Evolutionary conservation across 176 grass and related monocot species (phyloP), one percentile per base, ranked within the genome.

Genomic region (Triticum turgidum): DNA sequence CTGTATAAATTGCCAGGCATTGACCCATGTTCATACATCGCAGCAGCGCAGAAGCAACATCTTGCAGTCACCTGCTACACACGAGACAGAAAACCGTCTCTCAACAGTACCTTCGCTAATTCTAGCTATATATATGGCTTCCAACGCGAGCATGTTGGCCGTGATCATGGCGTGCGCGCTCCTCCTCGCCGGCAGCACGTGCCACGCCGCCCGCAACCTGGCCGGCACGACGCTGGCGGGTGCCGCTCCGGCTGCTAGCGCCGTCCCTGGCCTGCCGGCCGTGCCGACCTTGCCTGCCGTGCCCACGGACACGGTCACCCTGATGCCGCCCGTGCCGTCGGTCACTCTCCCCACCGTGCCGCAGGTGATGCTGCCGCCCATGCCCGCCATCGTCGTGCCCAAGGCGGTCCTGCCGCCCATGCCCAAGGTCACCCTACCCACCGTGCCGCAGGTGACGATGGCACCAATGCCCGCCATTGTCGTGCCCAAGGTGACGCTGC

Each of bases 151-250:
- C 59, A 15, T 84, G 25, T 24, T 76, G 39, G 71, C 59, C 59
- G n/a, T 76, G 70, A 2, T 65, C 71, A 84, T 65, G 82, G 82
- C 59, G 59, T 76, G 59, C 59, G 3, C 27, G 2, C 71, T 76
- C 22, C 71, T 76, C 22, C 52, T 74, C 24, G 54, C 69, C 12
- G 32, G 59, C 72, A 77, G 8, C 12, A 51, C 41, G 11, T 85
- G 83, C 59, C 29, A 77, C 10, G 83, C 83, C 38, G 72, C 72
- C 22, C 72, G 83, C 20, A 6, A 18, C 24, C 32, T 85, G 29
- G 83, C 72, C 8, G 83, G 66, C 61, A 85, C 29, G 0, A 64
- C 61, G 0, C 24, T 37, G 0, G 17, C 37, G 34, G 54, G 54
- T 3, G 54, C 37, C n/a, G 35, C 82, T 74, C 69, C 82, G 4